phyloP scores from a whole-genome alignment of 345 rosid species.

The Microcos paniculata region DNA sequence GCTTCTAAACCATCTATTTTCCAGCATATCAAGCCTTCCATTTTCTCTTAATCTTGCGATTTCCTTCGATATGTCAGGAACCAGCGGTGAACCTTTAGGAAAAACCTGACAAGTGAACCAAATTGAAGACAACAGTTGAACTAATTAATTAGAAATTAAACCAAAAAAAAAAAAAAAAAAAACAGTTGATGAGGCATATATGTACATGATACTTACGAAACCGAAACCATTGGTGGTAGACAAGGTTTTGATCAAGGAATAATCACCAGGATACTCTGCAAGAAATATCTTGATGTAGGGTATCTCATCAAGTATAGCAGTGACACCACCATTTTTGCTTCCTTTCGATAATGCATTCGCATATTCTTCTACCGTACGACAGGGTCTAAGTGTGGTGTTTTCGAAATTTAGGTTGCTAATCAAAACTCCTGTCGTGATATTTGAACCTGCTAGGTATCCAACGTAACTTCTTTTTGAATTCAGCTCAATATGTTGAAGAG shows the following conservation, averaged over 20 bases:
- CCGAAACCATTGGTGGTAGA: slow-evolving; percentile 10
- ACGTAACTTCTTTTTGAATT: not conserved
- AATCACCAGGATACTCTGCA: not conserved
- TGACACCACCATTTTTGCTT: slow-evolving; percentile 8
- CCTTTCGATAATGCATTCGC: slow-evolving; percentile 3
- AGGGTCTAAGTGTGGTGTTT: not conserved
- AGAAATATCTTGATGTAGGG: slow-evolving; percentile 12
- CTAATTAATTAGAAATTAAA: not conserved
- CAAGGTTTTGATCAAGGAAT: not conserved
- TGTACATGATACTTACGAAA: slow-evolving; percentile 7
- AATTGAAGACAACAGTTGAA: not conserved
- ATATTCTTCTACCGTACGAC: not conserved
- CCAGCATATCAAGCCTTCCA: not conserved
- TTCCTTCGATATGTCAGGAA: slow-evolving; percentile 1
- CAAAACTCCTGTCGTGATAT: not conserved
- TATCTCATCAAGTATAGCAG: not conserved
- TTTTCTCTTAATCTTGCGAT: slow-evolving; percentile 2
- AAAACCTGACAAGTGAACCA: not conserved
- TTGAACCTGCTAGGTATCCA: not conserved
- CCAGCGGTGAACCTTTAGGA: slow-evolving; percentile 15
- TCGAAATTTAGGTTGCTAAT: not conserved
- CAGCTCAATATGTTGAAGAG: slow-evolving; percentile 28
- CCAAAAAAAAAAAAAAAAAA: too few species aligned
- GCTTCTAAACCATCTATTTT: slow-evolving; percentile 7
- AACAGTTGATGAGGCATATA: not conserved